Base-by-base conservation (phyloP, 2,329 filamentous ascomycete species). In the Graphilbum fragrans region DNA sequence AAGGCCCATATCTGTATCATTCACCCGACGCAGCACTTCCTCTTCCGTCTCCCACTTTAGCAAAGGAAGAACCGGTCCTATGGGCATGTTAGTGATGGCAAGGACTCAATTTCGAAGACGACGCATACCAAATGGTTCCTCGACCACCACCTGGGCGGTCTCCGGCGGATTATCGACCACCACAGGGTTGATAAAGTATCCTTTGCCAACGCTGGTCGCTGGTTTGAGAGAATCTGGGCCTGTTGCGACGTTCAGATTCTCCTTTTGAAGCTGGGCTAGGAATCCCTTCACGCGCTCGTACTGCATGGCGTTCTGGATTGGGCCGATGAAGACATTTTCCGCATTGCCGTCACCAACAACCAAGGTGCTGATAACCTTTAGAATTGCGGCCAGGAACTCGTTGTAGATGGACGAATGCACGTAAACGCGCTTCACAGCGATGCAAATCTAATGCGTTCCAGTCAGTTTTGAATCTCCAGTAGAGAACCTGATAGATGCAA, bases 301-400 rank as follows among this genome's bases (percentile, higher is more conserved):
- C 52, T 79, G 75, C 69, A 76, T 72, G 41, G 60, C 53, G 55
- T 79, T 78, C 49, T 77, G 74, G 2, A 78, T 56, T 0, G 75
- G 74, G 1, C 73, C 72, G 17, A 73, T 47, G 6, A 55, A 44
- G 1, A 63, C 63, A 22, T 60, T 63, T 8, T 57, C 54, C 42
- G 67, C 55, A 11, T 63, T 58, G 3, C 60, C 64, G 2, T 62
- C 60, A 5, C 66, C 68, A 5, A 60, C 58, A 45, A 65, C 66
- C 44, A 52, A 55, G 7, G 38, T 45, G 37, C 66, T 59, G 2
- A 66, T 62, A 35, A 64, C 62, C 41, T 59, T 61, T 42, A 63
- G 67, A 62, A 67, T 62, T 20, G 61, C 66, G 42, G 61, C 52
- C 16, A 63, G 51, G 53, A 71, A 72, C 27, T 60, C 52, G 23